Evolutionary conservation across 345 rosid genomes (phyloP).

Genomic region (Noccaea caerulescens): DNA sequence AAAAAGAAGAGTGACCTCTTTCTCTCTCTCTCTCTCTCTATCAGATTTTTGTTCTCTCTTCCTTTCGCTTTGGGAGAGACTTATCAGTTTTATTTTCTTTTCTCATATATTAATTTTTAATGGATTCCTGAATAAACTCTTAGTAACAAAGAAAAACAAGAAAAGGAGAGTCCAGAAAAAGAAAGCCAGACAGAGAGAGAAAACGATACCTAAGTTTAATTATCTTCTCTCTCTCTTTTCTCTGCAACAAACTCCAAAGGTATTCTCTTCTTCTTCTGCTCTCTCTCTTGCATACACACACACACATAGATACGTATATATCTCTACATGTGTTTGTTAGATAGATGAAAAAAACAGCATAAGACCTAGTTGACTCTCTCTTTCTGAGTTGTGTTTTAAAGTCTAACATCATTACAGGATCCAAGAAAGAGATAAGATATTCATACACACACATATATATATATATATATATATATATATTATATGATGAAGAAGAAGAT

Average conservation of each 20-base stretch:
- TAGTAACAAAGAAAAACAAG: conserved; percentile 45
- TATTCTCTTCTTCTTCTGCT: conserved; percentile 28
- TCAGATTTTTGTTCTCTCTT: conserved; percentile 36
- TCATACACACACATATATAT: background rate
- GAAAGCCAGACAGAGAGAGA: conserved; percentile 51
- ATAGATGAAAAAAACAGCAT: conserved; percentile 9
- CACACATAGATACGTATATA: background rate
- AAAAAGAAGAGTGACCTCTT: conserved; percentile 60
- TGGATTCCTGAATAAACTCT: conserved; percentile 29
- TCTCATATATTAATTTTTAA: conserved; percentile 23
- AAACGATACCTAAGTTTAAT: conserved; percentile 63
- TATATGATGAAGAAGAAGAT: conserved; percentile 52
- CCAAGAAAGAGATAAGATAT: conserved; percentile 14
- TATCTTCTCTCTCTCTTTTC: conserved; percentile 39
- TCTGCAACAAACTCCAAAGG: conserved; percentile 57
- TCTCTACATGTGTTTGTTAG: background rate
- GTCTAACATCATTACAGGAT: conserved; percentile 39
- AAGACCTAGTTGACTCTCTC: conserved; percentile 40
- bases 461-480: conserved; percentile 13
- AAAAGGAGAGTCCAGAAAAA: conserved; percentile 51
- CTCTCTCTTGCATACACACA: conserved; percentile 12
- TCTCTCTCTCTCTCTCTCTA: conserved; percentile 26
- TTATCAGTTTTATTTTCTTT: conserved; percentile 14
- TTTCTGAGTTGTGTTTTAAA: conserved; percentile 8
- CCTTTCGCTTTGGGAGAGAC: conserved; percentile 33